Percentiles rank a stretch among this genome's conserved stretches.
phyloP scores from a whole-genome alignment of 2,329 filamentous ascomycete species.

The Fusarium sp. region DNA sequence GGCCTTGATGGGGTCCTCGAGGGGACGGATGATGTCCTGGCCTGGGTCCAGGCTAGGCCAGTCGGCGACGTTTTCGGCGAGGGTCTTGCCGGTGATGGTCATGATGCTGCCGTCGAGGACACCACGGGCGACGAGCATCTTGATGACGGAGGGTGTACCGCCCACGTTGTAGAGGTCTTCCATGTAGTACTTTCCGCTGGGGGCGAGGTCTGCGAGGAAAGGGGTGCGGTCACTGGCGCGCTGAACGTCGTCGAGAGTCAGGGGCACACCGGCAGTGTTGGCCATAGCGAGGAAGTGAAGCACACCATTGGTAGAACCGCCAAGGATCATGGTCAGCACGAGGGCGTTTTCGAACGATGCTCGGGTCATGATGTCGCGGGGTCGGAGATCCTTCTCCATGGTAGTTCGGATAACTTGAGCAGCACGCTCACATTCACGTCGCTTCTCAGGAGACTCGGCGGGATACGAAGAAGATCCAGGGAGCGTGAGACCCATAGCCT shows the following conservation, averaged over 20 bases:
- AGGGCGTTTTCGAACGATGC: slow-evolving; percentile 88
- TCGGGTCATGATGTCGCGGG: slow-evolving; percentile 83
- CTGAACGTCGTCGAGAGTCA: slow-evolving; percentile 86
- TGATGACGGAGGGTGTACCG: slow-evolving; percentile 87
- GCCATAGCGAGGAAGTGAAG: slow-evolving; percentile 93
- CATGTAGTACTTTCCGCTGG: slow-evolving; percentile 87
- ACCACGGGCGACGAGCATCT: slow-evolving; percentile 81
- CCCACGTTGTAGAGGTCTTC: slow-evolving; percentile 89
- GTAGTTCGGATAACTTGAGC: slow-evolving; percentile 82
- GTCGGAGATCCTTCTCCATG: slow-evolving; percentile 85
- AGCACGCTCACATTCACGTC: slow-evolving; percentile 85
- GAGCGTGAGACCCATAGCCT: slow-evolving; percentile 86
- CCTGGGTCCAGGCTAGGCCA: slow-evolving; percentile 82
- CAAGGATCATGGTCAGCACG: slow-evolving; percentile 91
- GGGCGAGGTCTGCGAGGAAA: slow-evolving; percentile 87
- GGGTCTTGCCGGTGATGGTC: slow-evolving; percentile 86
- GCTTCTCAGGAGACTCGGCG: slow-evolving; percentile 83
- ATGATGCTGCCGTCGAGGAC: slow-evolving; percentile 82
- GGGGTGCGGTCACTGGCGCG: slow-evolving; percentile 85
- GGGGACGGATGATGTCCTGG: slow-evolving; percentile 87
- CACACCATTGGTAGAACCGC: slow-evolving; percentile 89
- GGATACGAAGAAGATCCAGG: slow-evolving; percentile 88
- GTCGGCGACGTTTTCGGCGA: slow-evolving; percentile 82
- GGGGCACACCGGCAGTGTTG: slow-evolving; percentile 79
- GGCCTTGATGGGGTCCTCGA: slow-evolving; percentile 79